phyloP scores from a whole-genome alignment of 345 rosid genomes.

The Pistacia vera region DNA sequence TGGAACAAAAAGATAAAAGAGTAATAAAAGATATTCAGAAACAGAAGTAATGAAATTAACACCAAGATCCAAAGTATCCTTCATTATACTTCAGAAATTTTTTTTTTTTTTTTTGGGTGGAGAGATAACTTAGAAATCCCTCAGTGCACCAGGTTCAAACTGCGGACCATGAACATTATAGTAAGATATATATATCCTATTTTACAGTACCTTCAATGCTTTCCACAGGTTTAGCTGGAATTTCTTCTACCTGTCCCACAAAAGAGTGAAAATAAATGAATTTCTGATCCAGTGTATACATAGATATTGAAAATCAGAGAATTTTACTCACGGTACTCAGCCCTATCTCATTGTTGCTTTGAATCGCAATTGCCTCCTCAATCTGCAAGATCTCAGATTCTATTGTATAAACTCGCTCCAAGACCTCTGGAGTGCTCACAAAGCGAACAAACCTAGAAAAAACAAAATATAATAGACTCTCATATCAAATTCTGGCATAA shows the following conservation, averaged over 20 bases:
- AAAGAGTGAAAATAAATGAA: conserved; percentile 6
- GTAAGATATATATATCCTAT: background rate
- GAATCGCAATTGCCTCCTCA: conserved; percentile 83
- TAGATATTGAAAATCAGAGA: conserved; percentile 17
- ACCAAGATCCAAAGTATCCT: background rate
- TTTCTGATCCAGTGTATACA: conserved; percentile 9
- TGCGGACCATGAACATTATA: background rate
- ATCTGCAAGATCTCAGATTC: conserved; percentile 97
- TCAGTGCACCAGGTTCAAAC: background rate
- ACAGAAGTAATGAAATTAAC: background rate
- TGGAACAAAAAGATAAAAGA: background rate
- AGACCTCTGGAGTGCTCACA: conserved; percentile 89
- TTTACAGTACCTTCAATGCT: conserved; percentile 60
- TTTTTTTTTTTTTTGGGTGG: no score
- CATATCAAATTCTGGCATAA: background rate
- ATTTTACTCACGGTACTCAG: conserved; percentile 52
- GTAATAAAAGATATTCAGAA: background rate
- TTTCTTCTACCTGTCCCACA: conserved; percentile 54
- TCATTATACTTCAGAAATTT: background rate
- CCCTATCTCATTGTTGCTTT: conserved; percentile 62
- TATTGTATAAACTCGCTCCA: conserved; percentile 73
- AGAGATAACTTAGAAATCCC: background rate
- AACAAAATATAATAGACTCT: conserved; percentile 19
- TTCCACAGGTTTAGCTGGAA: conserved; percentile 48
- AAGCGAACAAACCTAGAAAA: conserved; percentile 93